Evolutionary conservation across 805 yeast species (phyloP).

Genomic region (Tetrapisispora arboricola): DNA sequence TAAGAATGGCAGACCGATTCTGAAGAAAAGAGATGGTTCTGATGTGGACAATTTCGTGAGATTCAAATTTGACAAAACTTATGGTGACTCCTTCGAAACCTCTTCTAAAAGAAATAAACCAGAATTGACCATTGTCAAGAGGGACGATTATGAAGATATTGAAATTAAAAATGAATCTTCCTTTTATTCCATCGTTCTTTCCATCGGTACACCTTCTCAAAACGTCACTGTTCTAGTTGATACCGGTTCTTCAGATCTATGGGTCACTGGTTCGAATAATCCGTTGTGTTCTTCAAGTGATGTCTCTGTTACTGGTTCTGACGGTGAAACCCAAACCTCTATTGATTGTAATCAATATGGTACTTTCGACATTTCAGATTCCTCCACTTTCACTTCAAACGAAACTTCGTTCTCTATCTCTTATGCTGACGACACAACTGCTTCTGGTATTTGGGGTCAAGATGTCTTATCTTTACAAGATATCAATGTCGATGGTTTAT

Average conservation of each 20-base stretch:
- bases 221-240: conserved; percentile 51
- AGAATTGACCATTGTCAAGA: conserved; percentile 10
- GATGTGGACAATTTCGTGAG: conserved; percentile 6
- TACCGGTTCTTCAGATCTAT: conserved; percentile 68
- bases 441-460: conserved; percentile 45
- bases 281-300: conserved; percentile 31
- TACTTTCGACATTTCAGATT: conserved; percentile 16
- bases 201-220: conserved; percentile 51
- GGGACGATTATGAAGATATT: conserved; percentile 28
- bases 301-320: not conserved
- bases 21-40: not conserved
- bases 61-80: conserved; percentile 17
- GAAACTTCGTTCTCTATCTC: conserved; percentile 32
- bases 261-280: conserved; percentile 39
- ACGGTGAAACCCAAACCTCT: not conserved
- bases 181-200: conserved; percentile 37
- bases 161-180: conserved; percentile 31
- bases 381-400: conserved; percentile 20
- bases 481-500: conserved; percentile 23
- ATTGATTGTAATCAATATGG: conserved; percentile 32
- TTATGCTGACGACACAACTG: conserved; percentile 44
- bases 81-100: conserved; percentile 13
- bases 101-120: conserved; percentile 4
- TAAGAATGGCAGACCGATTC: not conserved
- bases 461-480: conserved; percentile 39